Conservation (phyloP, 2,329 filamentous ascomycete genomes). For the Esteya vermicola region DNA sequence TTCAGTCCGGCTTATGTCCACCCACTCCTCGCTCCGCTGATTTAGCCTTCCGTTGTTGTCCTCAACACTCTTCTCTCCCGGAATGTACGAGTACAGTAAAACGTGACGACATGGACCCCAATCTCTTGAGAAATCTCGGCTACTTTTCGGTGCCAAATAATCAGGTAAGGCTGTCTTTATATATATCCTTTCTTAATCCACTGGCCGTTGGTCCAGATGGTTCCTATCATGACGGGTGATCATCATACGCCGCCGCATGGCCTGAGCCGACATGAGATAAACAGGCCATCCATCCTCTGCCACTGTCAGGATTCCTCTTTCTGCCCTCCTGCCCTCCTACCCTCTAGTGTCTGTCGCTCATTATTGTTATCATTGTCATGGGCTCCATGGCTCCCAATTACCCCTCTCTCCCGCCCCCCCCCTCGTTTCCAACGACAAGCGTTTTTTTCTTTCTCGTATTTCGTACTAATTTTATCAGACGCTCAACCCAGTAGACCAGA, state of each 20-base stretch:
- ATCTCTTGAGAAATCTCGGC: slow-evolving; percentile 22
- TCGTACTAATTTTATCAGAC: slow-evolving; percentile 16
- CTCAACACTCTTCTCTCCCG: slow-evolving; percentile 3
- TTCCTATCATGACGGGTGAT: no score
- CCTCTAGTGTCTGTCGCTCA: no score
- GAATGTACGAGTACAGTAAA: slow-evolving; percentile 16
- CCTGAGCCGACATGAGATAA: slow-evolving; percentile 1
- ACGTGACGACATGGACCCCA: slow-evolving; percentile 18
- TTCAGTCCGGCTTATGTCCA: no score
- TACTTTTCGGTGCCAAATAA: slow-evolving; percentile 25
- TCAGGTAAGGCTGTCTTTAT: slow-evolving; percentile 15
- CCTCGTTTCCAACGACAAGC: no score
- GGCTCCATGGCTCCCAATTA: no score
- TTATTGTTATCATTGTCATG: no score
- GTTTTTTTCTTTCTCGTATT: not conserved
- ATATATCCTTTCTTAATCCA: not conserved
- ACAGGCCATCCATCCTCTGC: not conserved
- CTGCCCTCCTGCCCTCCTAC: not conserved
- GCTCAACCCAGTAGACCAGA: slow-evolving; percentile 19
- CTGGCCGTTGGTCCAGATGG: no score
- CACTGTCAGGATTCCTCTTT: not conserved
- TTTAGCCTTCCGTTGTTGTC: not conserved
- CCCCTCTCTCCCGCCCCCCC: no score
- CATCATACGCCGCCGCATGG: not conserved
- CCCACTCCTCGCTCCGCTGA: not conserved